Base-by-base conservation (phyloP, 306 rosid species). In the Rosa chinensis region DNA sequence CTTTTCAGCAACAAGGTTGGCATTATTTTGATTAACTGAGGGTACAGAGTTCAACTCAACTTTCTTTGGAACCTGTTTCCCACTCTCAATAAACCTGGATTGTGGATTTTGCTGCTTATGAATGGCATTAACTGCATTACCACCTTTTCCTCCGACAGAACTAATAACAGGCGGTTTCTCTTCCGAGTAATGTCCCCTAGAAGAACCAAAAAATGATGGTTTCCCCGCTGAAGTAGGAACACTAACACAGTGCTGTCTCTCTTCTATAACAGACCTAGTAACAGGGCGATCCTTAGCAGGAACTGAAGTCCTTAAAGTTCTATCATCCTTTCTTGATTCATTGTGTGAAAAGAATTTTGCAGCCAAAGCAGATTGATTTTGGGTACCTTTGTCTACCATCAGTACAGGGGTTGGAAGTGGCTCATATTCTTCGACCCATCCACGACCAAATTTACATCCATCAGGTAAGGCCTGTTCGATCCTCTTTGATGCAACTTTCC, bases 371-470 rank as follows among this genome's bases (percentile, higher is more conserved):
- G 90, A 74, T 53, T 88, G 92, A 81, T 87, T 88, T 70, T 83
- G 97, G 62, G 67, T 59, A 78, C 78, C 81, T 55, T 79, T 91
- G 82, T 87, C 89, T 28, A 96, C 84, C 92, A 87, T 81, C 77
- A 93, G 83, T 74, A 91, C 94, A 23, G 99, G 98, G 61, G 97
- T 93, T 61, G 96, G 98, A 81, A 91, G 96, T 4, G 99, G 99
- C 86, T 96, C 99, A 37, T 91, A 96, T 70, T 96, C 99, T 81
- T 96, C 99, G 52, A 96, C 99, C 99, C 98, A 96, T 81, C 99
- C 99, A 40, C 94, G 91, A 28, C 98, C 98, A 77, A 85, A 96
- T 87, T 93, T 93, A 83, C 88, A 93, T 49, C 92, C 98, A 58
- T 89, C 78, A 78, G 99, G 97, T 43, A 96, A 81, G 77, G 91